Conservation (phyloP, 768 basidiomycete genomes). For the Termitomyces sp. region DNA sequence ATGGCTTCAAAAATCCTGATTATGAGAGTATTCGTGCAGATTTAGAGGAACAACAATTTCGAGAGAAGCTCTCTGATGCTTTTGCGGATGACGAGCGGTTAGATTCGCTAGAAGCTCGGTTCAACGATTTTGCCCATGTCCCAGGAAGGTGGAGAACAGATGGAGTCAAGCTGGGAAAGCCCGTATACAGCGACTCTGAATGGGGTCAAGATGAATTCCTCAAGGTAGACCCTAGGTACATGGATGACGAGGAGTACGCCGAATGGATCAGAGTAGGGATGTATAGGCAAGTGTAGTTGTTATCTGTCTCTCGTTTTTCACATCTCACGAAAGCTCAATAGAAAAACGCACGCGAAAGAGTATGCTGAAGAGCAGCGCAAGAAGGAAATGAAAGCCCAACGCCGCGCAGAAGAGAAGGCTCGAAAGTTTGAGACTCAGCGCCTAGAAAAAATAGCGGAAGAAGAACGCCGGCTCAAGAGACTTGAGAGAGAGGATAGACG, state of each 20-base stretch:
- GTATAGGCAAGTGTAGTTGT: constrained; percentile 48
- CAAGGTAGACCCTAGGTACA: constrained; percentile 39
- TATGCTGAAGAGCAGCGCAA: constrained; percentile 56
- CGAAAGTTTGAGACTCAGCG: constrained; percentile 47
- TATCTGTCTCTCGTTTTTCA: not conserved
- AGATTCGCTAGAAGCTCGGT: constrained; percentile 53
- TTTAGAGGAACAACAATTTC: constrained; percentile 61
- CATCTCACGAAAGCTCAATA: constrained; percentile 18
- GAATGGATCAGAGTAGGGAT: constrained; percentile 85
- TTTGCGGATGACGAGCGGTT: constrained; percentile 69
- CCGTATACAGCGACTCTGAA: constrained; percentile 14
- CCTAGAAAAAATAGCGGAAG: constrained; percentile 45
- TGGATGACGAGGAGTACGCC: constrained; percentile 87
- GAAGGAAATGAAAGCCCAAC: constrained; percentile 49
- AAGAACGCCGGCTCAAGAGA: constrained; percentile 45
- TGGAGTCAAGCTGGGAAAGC: constrained; percentile 19
- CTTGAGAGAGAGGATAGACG: constrained; percentile 40
- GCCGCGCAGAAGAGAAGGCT: constrained; percentile 48
- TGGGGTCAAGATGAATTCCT: constrained; percentile 29
- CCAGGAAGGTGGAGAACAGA: constrained; percentile 61
- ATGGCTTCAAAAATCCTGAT: constrained; percentile 23
- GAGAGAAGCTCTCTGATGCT: constrained; percentile 69
- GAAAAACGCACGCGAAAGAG: constrained; percentile 65
- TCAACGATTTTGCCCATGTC: constrained; percentile 68
- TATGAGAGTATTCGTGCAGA: constrained; percentile 47